Evolutionary conservation across 1,284 basidiomycete genomes (phyloP).

Genomic region (Heliocybe sulcata): DNA sequence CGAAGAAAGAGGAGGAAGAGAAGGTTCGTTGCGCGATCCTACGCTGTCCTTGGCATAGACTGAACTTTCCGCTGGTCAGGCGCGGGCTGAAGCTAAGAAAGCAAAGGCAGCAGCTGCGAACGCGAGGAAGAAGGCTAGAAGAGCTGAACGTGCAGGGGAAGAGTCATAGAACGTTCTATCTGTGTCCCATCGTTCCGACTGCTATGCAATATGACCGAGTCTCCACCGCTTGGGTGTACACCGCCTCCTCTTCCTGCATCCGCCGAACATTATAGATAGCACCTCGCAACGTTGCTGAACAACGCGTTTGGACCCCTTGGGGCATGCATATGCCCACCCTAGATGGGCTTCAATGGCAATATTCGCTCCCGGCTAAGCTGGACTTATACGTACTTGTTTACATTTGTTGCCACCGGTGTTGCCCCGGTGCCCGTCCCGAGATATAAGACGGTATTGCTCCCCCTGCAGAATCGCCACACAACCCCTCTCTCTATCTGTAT

Average conservation of each 20-base stretch:
- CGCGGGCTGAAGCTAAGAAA: slow-evolving; percentile 76
- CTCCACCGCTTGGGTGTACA: background rate
- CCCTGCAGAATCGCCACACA: slow-evolving; percentile 2
- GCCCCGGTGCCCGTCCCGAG: background rate
- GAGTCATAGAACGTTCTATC: background rate
- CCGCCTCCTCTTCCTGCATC: background rate
- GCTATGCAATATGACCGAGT: background rate
- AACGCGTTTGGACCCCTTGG: background rate
- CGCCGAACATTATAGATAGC: slow-evolving; percentile 1
- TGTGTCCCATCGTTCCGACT: background rate
- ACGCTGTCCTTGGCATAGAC: slow-evolving; percentile 6
- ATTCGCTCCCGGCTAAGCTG: background rate
- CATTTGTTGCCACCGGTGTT: background rate
- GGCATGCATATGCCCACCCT: background rate
- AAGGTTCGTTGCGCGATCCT: slow-evolving; percentile 33
- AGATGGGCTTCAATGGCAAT: background rate
- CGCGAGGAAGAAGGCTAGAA: slow-evolving; percentile 93
- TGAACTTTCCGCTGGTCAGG: slow-evolving; percentile 28
- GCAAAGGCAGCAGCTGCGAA: slow-evolving; percentile 78
- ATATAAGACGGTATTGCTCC: slow-evolving; percentile 3
- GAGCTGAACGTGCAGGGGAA: slow-evolving; percentile 33
- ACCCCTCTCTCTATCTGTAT: slow-evolving; percentile 10
- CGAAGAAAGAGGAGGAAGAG: slow-evolving; percentile 60
- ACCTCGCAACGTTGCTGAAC: background rate
- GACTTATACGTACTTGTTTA: slow-evolving; percentile 2